These are phyloP conservation scores for Apocynum venetum DNA, from an alignment of 257 asterid genomes.

Conservation along the genomic window DNA sequence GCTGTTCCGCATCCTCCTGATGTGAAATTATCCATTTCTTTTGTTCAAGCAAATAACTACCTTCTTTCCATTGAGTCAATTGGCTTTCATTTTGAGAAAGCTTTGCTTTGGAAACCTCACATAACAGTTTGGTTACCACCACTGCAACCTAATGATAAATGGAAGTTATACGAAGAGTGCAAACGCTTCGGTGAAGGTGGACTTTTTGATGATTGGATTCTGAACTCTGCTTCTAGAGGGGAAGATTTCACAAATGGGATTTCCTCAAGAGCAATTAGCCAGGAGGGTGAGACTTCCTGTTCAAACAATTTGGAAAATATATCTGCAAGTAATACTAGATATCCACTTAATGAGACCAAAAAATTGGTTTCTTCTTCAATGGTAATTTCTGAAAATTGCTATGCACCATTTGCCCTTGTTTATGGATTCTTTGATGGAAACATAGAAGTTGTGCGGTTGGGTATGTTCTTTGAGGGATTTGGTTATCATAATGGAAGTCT, in stretches of 20 bases:
- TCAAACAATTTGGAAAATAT: constrained; percentile 17
- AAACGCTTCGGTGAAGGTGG: constrained; percentile 47
- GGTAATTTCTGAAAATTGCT: constrained; percentile 73
- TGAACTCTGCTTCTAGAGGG: constrained; percentile 26
- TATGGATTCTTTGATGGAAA: constrained; percentile 81
- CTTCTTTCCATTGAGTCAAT: constrained; percentile 66
- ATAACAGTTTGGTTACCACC: constrained; percentile 67
- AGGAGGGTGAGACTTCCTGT: constrained; percentile 20
- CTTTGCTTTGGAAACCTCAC: constrained; percentile 69
- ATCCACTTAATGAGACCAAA: constrained; percentile 32
- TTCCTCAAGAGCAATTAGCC: constrained; percentile 16
- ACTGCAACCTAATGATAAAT: constrained; percentile 35
- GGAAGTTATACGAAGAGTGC: constrained; percentile 36
- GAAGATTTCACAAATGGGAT: constrained; percentile 27
- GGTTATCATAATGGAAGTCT: constrained; percentile 36
- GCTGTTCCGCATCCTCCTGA: constrained; percentile 39
- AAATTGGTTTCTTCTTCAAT: constrained; percentile 78
- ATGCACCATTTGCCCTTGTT: constrained; percentile 71
- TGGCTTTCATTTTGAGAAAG: constrained; percentile 50
- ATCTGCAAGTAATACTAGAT: constrained; percentile 21
- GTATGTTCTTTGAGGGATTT: constrained; percentile 47
- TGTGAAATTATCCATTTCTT: constrained; percentile 39
- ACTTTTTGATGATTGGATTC: constrained; percentile 49
- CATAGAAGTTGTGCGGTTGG: constrained; percentile 67
- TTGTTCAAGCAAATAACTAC: constrained; percentile 42